Conservation (phyloP, 176 grass and related monocot species). For the Zoysia pacifica region DNA sequence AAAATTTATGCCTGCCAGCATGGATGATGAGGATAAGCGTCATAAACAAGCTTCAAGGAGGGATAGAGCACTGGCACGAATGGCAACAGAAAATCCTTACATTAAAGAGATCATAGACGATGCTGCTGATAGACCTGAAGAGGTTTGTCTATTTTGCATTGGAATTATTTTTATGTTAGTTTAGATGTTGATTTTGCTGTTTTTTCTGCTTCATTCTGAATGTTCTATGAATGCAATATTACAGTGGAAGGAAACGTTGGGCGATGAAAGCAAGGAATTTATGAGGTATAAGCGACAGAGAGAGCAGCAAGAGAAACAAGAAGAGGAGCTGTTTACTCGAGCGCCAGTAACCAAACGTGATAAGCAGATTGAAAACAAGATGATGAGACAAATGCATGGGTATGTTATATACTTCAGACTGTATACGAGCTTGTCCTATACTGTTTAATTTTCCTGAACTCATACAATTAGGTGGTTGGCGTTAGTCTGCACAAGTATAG, state of each 20-base stretch:
- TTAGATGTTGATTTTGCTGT: slow-evolving; percentile 22
- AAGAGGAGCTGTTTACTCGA: slow-evolving; percentile 78
- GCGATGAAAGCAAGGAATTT: slow-evolving; percentile 84
- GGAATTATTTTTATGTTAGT: neutral
- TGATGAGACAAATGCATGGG: slow-evolving; percentile 67
- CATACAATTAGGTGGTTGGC: neutral
- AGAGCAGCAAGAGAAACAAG: slow-evolving; percentile 61
- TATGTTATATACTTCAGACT: slow-evolving; percentile 35
- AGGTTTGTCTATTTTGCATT: slow-evolving; percentile 57
- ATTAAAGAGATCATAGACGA: slow-evolving; percentile 69
- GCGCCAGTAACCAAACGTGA: slow-evolving; percentile 79
- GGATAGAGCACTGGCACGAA: slow-evolving; percentile 62
- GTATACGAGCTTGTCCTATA: neutral
- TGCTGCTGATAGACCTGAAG: slow-evolving; percentile 72
- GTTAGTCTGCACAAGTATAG: neutral
- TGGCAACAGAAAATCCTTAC: slow-evolving; percentile 65
- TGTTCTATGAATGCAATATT: slow-evolving; percentile 11
- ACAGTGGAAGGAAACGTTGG: slow-evolving; percentile 70
- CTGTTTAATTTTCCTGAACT: neutral
- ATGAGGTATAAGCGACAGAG: slow-evolving; percentile 57
- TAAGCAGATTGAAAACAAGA: slow-evolving; percentile 66
- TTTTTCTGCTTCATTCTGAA: slow-evolving; percentile 19
- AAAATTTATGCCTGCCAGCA: slow-evolving; percentile 62
- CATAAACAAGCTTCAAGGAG: slow-evolving; percentile 71
- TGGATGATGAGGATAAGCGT: slow-evolving; percentile 73